A percentile compares a stretch with the other conserved stretches of the same genome.
Conservation (phyloP, 257 asterid genomes). For the Prunella vulgaris region DNA sequence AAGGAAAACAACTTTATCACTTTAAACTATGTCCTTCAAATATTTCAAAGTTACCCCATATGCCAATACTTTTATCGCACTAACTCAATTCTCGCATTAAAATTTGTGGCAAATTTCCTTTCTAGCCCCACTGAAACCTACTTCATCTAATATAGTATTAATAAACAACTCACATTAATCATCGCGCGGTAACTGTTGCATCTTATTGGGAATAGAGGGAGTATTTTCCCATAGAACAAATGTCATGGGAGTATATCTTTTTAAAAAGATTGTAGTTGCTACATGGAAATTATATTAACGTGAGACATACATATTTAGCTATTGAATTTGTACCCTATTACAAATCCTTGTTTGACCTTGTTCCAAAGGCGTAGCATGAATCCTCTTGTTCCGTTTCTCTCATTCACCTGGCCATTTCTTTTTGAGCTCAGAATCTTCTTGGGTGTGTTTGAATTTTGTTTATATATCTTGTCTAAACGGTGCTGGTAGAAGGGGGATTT, state of each 20-base stretch:
- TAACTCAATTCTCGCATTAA: no score
- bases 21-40: no score
- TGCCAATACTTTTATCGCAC: no score
- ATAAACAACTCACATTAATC: no score
- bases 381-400: conserved; percentile 21
- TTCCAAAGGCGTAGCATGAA: conserved; percentile 31
- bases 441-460: conserved; percentile 31
- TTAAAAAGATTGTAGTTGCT: not conserved
- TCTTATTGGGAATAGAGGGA: no score
- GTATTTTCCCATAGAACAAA: not conserved
- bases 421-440: conserved; percentile 36
- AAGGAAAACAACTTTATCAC: no score
- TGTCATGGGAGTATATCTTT: not conserved
- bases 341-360: conserved; percentile 29
- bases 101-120: no score
- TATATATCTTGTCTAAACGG: conserved; percentile 31
- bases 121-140: no score
- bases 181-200: no score
- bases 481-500: conserved; percentile 37
- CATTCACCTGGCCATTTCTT: not conserved
- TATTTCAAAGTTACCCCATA: no score
- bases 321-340: conserved; percentile 15
- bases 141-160: no score
- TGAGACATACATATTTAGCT: conserved; percentile 17
- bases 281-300: not conserved